phyloP scores from a whole-genome alignment of 2,329 filamentous ascomycete species.

The Parafenestella ontariensis region DNA sequence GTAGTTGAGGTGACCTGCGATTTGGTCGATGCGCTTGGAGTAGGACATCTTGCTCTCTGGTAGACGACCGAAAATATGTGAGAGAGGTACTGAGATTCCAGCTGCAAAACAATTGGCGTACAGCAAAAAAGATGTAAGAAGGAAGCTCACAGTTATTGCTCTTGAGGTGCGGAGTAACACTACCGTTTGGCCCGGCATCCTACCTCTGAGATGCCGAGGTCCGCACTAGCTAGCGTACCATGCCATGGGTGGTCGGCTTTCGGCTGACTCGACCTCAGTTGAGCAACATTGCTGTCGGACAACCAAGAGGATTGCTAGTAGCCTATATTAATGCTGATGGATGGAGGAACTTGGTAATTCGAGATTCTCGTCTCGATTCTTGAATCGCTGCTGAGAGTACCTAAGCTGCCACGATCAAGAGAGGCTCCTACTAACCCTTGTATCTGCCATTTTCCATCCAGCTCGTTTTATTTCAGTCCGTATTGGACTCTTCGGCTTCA shows the following conservation, averaged over 20 bases:
- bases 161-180: constrained; percentile 24
- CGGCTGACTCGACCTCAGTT: constrained; percentile 9
- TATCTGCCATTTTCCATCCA: no score
- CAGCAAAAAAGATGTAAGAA: not conserved
- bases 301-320: not conserved
- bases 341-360: not conserved
- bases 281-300: not conserved
- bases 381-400: no score
- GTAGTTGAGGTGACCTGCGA: constrained; percentile 81
- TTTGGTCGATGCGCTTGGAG: constrained; percentile 67
- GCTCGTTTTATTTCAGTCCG: no score
- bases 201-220: constrained; percentile 16
- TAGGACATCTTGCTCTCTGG: constrained; percentile 19
- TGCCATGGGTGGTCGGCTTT: not conserved
- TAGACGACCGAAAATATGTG: not conserved
- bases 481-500: no score
- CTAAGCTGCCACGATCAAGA: no score
- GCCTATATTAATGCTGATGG: not conserved
- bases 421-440: no score
- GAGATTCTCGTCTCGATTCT: no score
- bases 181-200: constrained; percentile 18
- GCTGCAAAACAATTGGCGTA: not conserved
- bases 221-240: constrained; percentile 11
- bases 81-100: not conserved
- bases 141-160: not conserved